These are phyloP conservation scores for Bromus sterilis DNA, from an alignment of 176 grass and related monocot genomes.

Conservation along the genomic window DNA sequence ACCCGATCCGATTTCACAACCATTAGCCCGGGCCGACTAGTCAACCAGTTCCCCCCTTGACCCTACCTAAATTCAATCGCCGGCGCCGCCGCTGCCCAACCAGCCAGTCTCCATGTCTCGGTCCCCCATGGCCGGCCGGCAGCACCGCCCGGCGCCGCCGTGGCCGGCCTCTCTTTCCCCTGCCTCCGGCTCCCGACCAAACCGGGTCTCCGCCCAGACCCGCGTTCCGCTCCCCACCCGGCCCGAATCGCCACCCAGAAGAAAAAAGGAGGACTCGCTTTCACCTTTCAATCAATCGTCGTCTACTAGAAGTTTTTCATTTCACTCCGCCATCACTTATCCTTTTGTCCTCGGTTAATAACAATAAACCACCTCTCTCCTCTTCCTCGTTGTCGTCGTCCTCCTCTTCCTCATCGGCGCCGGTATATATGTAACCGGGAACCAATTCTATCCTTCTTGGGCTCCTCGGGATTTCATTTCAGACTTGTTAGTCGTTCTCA, in stretches of 20 bases:
- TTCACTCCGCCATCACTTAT: background rate
- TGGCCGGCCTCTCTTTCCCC: too few species aligned
- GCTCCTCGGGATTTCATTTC: background rate
- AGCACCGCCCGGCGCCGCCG: too few species aligned
- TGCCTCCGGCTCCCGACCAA: background rate
- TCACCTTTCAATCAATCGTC: background rate
- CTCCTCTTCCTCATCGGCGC: background rate
- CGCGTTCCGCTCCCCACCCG: too few species aligned
- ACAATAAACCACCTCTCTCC: background rate
- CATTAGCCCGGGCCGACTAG: too few species aligned
- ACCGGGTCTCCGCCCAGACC: background rate
- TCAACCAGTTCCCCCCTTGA: too few species aligned
- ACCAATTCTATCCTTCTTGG: background rate
- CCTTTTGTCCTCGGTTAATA: constrained; percentile 18
- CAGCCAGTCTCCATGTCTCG: too few species aligned
- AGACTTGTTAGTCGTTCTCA: background rate
- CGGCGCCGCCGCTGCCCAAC: too few species aligned
- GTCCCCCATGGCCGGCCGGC: too few species aligned
- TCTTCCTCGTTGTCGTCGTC: background rate
- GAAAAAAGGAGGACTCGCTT: background rate
- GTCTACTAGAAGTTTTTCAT: background rate
- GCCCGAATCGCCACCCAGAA: too few species aligned
- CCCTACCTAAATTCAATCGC: background rate
- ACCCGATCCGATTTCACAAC: background rate
- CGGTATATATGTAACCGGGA: constrained; percentile 77